phyloP scores from a whole-genome alignment of 495 filamentous ascomycete genomes.

The Sphaerosporella brunnea region DNA sequence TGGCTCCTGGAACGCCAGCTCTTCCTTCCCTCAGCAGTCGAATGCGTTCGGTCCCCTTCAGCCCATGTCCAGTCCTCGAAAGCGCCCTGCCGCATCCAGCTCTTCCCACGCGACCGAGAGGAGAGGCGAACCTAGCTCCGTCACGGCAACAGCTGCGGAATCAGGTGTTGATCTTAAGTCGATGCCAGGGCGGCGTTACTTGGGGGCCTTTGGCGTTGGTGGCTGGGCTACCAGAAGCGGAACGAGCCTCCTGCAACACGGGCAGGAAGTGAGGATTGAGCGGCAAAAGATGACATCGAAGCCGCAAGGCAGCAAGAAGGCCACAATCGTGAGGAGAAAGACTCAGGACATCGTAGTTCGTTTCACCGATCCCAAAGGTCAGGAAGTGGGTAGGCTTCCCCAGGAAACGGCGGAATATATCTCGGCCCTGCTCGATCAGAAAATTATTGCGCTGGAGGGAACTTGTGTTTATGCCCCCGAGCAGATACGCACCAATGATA shows the following conservation, averaged over 20 bases:
- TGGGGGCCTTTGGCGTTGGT: conserved; percentile 80
- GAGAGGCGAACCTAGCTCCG: too few relatives aligned
- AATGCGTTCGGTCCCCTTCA: neutral
- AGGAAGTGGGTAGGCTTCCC: conserved; percentile 75
- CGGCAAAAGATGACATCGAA: conserved; percentile 53
- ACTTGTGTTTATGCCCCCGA: conserved; percentile 83
- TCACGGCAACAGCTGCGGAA: neutral
- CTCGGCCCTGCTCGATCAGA: conserved; percentile 80
- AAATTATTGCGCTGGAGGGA: conserved; percentile 72
- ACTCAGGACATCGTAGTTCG: conserved; percentile 76
- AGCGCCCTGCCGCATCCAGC: neutral
- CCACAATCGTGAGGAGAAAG: conserved; percentile 33
- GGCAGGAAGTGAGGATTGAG: conserved; percentile 67
- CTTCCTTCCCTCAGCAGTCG: neutral
- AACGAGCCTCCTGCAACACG: conserved; percentile 49
- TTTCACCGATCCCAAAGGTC: conserved; percentile 63
- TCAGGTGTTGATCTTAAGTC: conserved; percentile 9
- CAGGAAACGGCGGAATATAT: conserved; percentile 89
- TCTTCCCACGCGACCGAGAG: too few relatives aligned
- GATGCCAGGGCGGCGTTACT: conserved; percentile 52
- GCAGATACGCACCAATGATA: conserved; percentile 70
- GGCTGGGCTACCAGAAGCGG: conserved; percentile 90
- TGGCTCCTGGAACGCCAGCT: conserved; percentile 61
- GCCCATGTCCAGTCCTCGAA: conserved; percentile 3
- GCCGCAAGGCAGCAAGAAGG: conserved; percentile 24